These are phyloP conservation scores for Xylaria nigripes DNA, from an alignment of 495 filamentous ascomycete species.

Conservation along the genomic window DNA sequence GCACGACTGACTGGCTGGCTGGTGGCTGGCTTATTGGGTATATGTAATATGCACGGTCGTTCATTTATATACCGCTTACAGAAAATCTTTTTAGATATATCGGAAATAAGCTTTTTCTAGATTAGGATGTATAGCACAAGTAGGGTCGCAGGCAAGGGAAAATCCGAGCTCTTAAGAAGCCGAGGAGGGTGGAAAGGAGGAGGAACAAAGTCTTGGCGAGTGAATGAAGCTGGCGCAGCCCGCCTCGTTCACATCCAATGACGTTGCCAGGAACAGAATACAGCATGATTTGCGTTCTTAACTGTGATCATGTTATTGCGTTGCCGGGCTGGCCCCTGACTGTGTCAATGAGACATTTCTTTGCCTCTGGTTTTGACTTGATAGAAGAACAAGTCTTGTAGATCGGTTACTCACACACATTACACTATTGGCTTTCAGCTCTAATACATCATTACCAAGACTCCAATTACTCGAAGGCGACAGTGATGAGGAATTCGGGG, in stretches of 20 bases:
- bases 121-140: not conserved
- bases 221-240: not conserved
- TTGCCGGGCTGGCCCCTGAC: not conserved
- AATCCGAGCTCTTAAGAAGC: too few relatives aligned
- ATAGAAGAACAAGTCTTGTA: not conserved
- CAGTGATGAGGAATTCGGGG: not conserved
- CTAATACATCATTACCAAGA: not conserved
- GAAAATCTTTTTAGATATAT: not conserved
- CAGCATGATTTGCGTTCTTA: not conserved
- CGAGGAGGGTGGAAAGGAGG: not conserved
- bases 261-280: not conserved
- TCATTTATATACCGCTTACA: not conserved
- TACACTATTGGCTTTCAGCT: slow-evolving; percentile 7
- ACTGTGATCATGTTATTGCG: not conserved
- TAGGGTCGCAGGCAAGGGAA: too few relatives aligned
- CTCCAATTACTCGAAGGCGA: not conserved
- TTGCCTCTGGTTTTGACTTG: not conserved
- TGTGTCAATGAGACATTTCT: not conserved
- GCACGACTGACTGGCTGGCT: not conserved
- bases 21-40: not conserved
- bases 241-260: not conserved
- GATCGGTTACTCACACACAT: not conserved
- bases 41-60: not conserved
- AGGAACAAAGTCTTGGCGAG: not conserved
- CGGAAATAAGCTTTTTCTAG: not conserved